phyloP scores from a whole-genome alignment of 2,329 filamentous ascomycete species.

The Diaporthe capsici region DNA sequence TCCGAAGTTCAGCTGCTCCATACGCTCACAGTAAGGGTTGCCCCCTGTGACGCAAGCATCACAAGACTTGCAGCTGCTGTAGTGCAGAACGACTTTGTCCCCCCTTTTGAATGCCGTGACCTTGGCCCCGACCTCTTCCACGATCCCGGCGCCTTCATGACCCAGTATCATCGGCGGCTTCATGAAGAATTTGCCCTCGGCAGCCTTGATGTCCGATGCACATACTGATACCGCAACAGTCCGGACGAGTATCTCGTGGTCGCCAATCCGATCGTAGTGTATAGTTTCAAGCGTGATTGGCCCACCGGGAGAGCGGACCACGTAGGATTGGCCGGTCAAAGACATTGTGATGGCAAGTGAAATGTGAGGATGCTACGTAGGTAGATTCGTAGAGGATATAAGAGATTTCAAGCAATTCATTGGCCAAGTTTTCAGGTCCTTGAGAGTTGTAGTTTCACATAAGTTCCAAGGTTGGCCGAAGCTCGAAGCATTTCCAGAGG shows the following conservation, averaged over 20 bases:
- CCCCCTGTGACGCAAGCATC: slow-evolving; percentile 6
- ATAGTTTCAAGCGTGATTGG: slow-evolving; percentile 23
- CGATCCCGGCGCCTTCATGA: slow-evolving; percentile 43
- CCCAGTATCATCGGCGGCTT: slow-evolving; percentile 39
- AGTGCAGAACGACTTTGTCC: slow-evolving; percentile 42
- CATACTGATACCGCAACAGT: slow-evolving; percentile 35
- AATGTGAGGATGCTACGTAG: neutral
- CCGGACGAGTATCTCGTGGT: slow-evolving; percentile 34
- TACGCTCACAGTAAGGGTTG: slow-evolving; percentile 31
- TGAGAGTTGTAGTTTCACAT: neutral
- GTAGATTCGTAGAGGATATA: neutral
- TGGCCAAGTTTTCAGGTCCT: neutral
- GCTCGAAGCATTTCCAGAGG: neutral
- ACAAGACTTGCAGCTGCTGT: slow-evolving; percentile 35
- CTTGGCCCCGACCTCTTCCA: slow-evolving; percentile 41
- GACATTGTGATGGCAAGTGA: slow-evolving; percentile 13
- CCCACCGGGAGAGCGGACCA: slow-evolving; percentile 24
- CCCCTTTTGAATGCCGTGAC: slow-evolving; percentile 42
- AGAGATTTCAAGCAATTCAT: neutral
- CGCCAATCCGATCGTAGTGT: slow-evolving; percentile 24
- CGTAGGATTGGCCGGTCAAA: slow-evolving; percentile 29
- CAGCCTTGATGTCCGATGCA: slow-evolving; percentile 35
- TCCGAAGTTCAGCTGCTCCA: slow-evolving; percentile 33
- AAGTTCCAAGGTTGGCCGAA: neutral
- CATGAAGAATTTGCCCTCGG: slow-evolving; percentile 35